These are phyloP conservation scores for Penicillium sp. DNA, from an alignment of 2,329 filamentous ascomycete species.

Conservation along the genomic window DNA sequence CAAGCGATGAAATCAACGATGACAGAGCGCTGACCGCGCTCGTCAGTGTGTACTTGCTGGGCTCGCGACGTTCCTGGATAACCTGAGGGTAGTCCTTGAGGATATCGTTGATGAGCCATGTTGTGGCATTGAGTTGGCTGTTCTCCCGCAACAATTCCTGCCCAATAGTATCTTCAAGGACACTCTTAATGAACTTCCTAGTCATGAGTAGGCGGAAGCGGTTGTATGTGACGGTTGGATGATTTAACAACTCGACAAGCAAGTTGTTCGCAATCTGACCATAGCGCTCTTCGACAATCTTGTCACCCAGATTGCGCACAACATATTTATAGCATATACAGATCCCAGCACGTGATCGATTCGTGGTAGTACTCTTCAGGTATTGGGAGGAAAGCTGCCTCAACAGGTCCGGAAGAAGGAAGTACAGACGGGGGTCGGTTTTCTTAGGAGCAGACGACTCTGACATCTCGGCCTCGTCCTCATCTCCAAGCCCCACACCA, in stretches of 20 bases:
- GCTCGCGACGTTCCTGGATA: slow-evolving; percentile 81
- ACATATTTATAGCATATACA: slow-evolving; percentile 84
- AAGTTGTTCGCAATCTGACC: slow-evolving; percentile 76
- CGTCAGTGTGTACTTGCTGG: slow-evolving; percentile 80
- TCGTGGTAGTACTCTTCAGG: slow-evolving; percentile 71
- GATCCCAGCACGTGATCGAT: slow-evolving; percentile 76
- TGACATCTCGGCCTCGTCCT: slow-evolving; percentile 69
- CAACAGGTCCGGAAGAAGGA: slow-evolving; percentile 75
- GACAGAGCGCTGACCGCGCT: slow-evolving; percentile 75
- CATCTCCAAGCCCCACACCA: slow-evolving; percentile 56
- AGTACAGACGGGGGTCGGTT: slow-evolving; percentile 64
- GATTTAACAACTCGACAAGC: slow-evolving; percentile 74
- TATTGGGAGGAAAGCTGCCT: slow-evolving; percentile 79
- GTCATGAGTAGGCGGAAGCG: slow-evolving; percentile 84
- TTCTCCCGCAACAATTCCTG: slow-evolving; percentile 81
- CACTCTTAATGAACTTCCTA: slow-evolving; percentile 76
- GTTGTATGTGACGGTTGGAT: slow-evolving; percentile 73
- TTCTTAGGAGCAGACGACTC: slow-evolving; percentile 76
- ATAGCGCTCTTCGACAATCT: slow-evolving; percentile 79
- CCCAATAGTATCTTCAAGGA: slow-evolving; percentile 81
- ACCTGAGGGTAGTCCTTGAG: slow-evolving; percentile 93
- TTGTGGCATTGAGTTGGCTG: slow-evolving; percentile 79
- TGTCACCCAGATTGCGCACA: slow-evolving; percentile 74
- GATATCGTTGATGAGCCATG: slow-evolving; percentile 77
- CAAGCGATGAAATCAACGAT: slow-evolving; percentile 73